Evolutionary conservation across 306 rosid genomes (phyloP), one percentile per base, ranked within the genome.

Genomic region (Boehmeria nivea): DNA sequence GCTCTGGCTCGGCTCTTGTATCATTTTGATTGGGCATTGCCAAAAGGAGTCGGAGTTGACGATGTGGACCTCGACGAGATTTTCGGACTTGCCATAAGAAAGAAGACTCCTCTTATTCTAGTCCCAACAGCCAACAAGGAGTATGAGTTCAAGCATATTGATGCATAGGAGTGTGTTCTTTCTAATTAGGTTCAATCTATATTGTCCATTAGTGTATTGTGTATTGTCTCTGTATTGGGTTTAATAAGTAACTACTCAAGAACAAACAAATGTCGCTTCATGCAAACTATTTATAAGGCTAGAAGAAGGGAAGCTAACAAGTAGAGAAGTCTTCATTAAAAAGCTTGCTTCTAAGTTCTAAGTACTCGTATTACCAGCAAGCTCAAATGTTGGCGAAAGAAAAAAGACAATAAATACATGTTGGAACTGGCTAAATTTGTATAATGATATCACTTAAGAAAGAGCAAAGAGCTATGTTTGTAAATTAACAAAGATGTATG

Each of bases 1-100:
- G 72, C 67, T 2, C 46, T 64, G 25, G 76, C 76, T 45, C 54
- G 64, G 14, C 65, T 77, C 25, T 45, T 72, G 54, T 69, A 46
- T 38, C 66, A 73, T 45, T 77, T 72, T 60, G 75, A 68, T 40
- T 67, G 75, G 82, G 59, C 36, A 3, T 73, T 77, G 65, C 78
- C 70, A 8, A 19, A 12, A 4, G 67, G 72, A 13, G 63, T 60
- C 25, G 37, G 37, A 8, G 62, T 54, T 9, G 60, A 59, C 3
- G 81, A 61, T 47, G 55, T 66, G 40, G 77, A 72, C 44, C 59
- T 72, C 19, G 55, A 56, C 8, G 82, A 77, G 74, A 48, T 64
- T 26, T 77, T 68, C 21, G 78, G 78, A 45, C 76, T 69, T 47
- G 65, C 72, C 45, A 69, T 71, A 0, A 64, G 72, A 22, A 69